phyloP scores from a whole-genome alignment of 768 basidiomycete species.

The Boletus rubroflammeus region DNA sequence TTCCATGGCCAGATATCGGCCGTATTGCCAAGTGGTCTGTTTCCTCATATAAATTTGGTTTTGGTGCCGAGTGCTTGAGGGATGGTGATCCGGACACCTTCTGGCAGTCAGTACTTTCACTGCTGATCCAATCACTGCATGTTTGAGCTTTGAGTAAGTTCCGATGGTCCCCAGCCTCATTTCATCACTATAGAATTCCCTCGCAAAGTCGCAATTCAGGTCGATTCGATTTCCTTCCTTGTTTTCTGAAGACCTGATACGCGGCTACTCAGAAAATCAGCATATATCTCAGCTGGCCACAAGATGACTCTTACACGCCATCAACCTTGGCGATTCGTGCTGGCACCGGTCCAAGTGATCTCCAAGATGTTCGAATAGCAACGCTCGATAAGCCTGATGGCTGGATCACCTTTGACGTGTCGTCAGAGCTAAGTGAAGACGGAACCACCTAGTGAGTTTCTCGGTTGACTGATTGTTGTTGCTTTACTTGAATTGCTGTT shows the following conservation, averaged over 20 bases:
- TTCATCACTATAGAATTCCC: slow-evolving; percentile 93
- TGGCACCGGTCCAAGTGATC: slow-evolving; percentile 85
- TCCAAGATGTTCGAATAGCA: slow-evolving; percentile 86
- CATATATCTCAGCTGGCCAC: slow-evolving; percentile 72
- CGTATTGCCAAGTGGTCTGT: slow-evolving; percentile 92
- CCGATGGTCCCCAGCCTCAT: slow-evolving; percentile 96
- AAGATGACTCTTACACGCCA: slow-evolving; percentile 97
- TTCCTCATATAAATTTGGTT: slow-evolving; percentile 94
- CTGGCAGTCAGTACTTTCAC: slow-evolving; percentile 79
- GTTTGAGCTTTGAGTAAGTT: slow-evolving; percentile 39
- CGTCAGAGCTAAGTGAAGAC: slow-evolving; percentile 74
- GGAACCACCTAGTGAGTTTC: slow-evolving; percentile 70
- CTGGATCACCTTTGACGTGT: slow-evolving; percentile 87
- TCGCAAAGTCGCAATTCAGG: slow-evolving; percentile 84
- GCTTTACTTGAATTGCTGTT: neutral
- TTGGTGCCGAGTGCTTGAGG: slow-evolving; percentile 87
- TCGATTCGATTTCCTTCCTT: slow-evolving; percentile 25
- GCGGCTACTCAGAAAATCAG: slow-evolving; percentile 67
- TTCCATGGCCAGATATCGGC: slow-evolving; percentile 83
- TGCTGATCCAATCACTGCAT: neutral
- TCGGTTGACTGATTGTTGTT: neutral
- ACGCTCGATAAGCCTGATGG: slow-evolving; percentile 90
- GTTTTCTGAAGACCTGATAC: neutral
- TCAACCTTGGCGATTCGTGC: slow-evolving; percentile 87
- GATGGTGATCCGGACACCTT: slow-evolving; percentile 91